Percentiles rank a stretch among this genome's conserved stretches.
These are phyloP conservation scores for Pseudotsuga menziesii DNA, from an alignment of 75 land plant species.

Conservation along the genomic window DNA sequence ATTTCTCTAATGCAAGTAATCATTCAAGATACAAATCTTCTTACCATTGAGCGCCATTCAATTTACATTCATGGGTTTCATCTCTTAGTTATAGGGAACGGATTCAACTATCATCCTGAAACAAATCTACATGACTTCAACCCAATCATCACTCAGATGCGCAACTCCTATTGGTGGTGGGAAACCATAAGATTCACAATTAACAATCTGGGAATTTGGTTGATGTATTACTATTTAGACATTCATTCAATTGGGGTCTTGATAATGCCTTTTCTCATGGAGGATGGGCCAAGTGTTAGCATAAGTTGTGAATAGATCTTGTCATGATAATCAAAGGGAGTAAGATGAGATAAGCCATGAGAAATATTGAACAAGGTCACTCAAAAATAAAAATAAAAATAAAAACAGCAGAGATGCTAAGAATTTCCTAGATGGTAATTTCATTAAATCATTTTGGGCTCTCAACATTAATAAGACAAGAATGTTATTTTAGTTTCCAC, in stretches of 20 bases:
- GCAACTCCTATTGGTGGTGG: not conserved
- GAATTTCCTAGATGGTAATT: no score
- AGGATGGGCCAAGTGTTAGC: not conserved
- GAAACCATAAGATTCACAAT: conserved; percentile 2
- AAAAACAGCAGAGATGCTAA: no score
- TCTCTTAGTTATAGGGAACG: conserved; percentile 1
- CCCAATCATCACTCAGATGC: not conserved
- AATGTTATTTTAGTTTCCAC: no score
- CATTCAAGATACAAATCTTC: not conserved
- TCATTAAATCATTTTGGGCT: no score
- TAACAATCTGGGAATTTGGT: conserved; percentile 1
- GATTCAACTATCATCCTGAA: conserved; percentile 4
- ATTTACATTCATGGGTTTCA: not conserved
- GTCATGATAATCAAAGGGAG: no score
- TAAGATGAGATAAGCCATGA: no score
- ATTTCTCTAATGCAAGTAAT: not conserved
- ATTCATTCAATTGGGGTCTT: not conserved
- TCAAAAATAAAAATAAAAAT: no score
- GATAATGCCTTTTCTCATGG: not conserved
- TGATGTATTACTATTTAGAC: not conserved
- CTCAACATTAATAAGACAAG: no score
- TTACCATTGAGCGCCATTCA: not conserved
- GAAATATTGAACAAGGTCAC: no score
- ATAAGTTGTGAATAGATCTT: no score
- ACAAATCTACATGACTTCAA: not conserved